These are phyloP conservation scores for Nigrograna mackinnonii DNA, from an alignment of 2,329 filamentous ascomycete genomes.

Conservation along the genomic window DNA sequence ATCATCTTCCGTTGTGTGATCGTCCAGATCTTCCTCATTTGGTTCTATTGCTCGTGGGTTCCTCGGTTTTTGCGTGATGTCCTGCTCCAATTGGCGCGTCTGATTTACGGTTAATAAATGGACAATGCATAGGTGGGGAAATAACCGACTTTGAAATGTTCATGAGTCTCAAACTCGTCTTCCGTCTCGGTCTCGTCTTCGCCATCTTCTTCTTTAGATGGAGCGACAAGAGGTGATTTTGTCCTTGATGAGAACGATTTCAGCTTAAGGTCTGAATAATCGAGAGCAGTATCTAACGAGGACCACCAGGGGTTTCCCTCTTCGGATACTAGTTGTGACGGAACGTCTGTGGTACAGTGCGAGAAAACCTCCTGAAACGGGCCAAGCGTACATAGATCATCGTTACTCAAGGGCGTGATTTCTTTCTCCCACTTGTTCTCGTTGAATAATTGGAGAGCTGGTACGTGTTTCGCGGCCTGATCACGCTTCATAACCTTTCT, in stretches of 20 bases:
- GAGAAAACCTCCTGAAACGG: slow-evolving; percentile 38
- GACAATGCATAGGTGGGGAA: neutral
- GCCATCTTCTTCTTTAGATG: slow-evolving; percentile 10
- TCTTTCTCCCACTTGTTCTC: slow-evolving; percentile 48
- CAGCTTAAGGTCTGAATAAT: slow-evolving; percentile 7
- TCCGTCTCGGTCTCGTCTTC: slow-evolving; percentile 38
- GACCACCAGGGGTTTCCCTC: slow-evolving; percentile 22
- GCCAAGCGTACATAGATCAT: slow-evolving; percentile 28
- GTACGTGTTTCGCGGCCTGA: slow-evolving; percentile 58
- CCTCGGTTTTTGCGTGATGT: neutral
- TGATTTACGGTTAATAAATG: too few relatives aligned
- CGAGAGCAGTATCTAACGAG: too few relatives aligned
- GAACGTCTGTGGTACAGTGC: slow-evolving; percentile 28
- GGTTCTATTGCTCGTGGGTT: neutral
- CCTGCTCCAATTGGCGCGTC: neutral
- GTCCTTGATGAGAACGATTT: too few relatives aligned
- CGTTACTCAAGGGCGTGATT: slow-evolving; percentile 25
- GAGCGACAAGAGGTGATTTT: slow-evolving; percentile 4
- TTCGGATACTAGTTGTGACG: slow-evolving; percentile 21
- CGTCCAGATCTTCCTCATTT: slow-evolving; percentile 6
- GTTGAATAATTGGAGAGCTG: slow-evolving; percentile 59
- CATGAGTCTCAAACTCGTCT: slow-evolving; percentile 41
- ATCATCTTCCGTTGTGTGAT: slow-evolving; percentile 30
- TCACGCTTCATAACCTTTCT: slow-evolving; percentile 51
- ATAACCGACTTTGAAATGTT: slow-evolving; percentile 29